Conservation (phyloP, 2,329 filamentous ascomycete species). For the Dissoconium aciculare region DNA sequence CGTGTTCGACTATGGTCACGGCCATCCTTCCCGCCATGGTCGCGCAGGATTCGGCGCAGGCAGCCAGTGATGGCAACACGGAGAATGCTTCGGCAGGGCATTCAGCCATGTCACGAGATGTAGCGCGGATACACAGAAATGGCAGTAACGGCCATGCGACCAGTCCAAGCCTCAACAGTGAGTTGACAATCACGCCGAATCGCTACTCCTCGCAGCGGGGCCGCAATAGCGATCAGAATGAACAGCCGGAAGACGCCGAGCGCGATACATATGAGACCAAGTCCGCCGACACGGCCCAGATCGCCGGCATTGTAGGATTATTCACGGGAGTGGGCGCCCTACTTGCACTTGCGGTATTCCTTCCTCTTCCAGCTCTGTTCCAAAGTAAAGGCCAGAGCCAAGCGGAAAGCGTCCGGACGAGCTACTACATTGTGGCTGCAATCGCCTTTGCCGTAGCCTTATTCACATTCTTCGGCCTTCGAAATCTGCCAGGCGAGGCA, state of each 20-base stretch:
- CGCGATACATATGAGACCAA: constrained; percentile 1
- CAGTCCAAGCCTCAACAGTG: constrained; percentile 55
- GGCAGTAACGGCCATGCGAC: constrained; percentile 40
- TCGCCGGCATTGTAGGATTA: constrained; percentile 81
- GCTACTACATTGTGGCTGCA: constrained; percentile 72
- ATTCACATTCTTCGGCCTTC: constrained; percentile 66
- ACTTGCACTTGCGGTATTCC: constrained; percentile 64
- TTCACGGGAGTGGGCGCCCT: constrained; percentile 88
- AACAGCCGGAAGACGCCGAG: background rate
- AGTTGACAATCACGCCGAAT: constrained; percentile 57
- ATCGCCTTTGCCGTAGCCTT: constrained; percentile 58
- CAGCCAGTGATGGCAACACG: constrained; percentile 9
- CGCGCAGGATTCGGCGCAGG: constrained; percentile 9
- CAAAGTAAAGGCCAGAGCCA: constrained; percentile 57
- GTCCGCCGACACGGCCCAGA: constrained; percentile 27
- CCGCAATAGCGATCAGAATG: constrained; percentile 3
- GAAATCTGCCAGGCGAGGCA: constrained; percentile 53
- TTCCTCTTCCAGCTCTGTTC: constrained; percentile 75
- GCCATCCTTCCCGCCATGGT: constrained; percentile 70
- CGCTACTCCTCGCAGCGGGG: constrained; percentile 25
- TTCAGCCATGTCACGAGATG: constrained; percentile 12
- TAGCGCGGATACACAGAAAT: constrained; percentile 19
- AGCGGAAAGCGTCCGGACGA: constrained; percentile 59
- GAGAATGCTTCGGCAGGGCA: constrained; percentile 10
- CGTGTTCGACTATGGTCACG: constrained; percentile 84